These are phyloP conservation scores for Ophiostoma australiae DNA, from an alignment of 2,329 filamentous ascomycete genomes.

Conservation along the genomic window DNA sequence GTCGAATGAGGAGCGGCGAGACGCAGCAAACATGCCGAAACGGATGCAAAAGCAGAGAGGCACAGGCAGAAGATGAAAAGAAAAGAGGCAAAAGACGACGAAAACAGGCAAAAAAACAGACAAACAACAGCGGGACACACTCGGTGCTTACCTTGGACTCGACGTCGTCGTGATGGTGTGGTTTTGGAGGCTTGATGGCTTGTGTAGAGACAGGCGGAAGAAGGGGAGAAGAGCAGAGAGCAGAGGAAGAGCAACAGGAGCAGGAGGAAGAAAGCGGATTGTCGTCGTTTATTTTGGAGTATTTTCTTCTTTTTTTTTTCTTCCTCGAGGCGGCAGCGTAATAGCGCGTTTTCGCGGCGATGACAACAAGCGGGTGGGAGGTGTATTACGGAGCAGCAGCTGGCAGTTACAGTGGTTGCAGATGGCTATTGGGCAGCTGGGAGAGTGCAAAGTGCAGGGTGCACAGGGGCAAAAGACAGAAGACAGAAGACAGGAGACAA, in stretches of 20 bases:
- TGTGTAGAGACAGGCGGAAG: neutral
- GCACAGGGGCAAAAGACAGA: neutral
- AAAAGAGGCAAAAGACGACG: neutral
- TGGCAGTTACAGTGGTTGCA: neutral
- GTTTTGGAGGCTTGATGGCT: neutral
- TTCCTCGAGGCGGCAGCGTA: neutral
- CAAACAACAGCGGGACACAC: neutral
- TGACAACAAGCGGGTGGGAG: neutral
- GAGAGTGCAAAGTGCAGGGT: neutral
- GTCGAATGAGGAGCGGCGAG: neutral
- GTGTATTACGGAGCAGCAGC: too few relatives aligned
- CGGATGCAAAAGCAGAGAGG: neutral
- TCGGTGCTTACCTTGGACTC: neutral
- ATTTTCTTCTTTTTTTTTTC: neutral
- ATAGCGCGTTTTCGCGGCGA: constrained; percentile 13
- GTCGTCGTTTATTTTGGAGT: constrained; percentile 8
- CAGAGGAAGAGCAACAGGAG: neutral
- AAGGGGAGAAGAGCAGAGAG: neutral
- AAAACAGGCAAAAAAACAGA: neutral
- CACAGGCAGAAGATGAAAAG: neutral
- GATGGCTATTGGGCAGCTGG: neutral
- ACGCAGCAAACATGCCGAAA: too few relatives aligned
- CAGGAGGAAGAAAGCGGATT: neutral
- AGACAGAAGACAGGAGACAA: too few relatives aligned
- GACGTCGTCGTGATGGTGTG: neutral